phyloP scores from a whole-genome alignment of 2,329 filamentous ascomycete genomes.

The Fusarium praegraminearum region DNA sequence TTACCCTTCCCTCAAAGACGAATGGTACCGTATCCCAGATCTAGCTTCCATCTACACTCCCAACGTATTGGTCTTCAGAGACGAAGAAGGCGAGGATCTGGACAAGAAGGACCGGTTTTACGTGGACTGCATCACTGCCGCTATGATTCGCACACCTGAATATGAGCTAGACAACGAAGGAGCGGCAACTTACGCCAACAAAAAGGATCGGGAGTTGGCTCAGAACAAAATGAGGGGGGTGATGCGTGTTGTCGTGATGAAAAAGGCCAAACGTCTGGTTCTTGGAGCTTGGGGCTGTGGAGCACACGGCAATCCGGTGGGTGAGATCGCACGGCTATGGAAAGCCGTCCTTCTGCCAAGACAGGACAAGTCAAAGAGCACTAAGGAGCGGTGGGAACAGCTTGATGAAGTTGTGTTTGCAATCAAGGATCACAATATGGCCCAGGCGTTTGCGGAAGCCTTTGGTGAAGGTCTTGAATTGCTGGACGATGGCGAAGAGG shows the following conservation, averaged over 20 bases:
- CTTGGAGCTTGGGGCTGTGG: conserved; percentile 75
- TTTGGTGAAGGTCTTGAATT: conserved; percentile 55
- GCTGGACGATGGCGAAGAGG: background rate
- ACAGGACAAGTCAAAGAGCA: conserved; percentile 32
- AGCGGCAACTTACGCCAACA: conserved; percentile 54
- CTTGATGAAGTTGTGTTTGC: conserved; percentile 67
- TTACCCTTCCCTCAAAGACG: conserved; percentile 67
- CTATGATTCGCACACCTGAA: conserved; percentile 70
- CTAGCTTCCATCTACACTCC: conserved; percentile 67
- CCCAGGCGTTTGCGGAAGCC: conserved; percentile 61
- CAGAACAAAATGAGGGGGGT: conserved; percentile 69
- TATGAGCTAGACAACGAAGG: conserved; percentile 53
- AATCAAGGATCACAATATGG: conserved; percentile 64
- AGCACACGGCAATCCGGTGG: conserved; percentile 71
- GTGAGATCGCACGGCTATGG: conserved; percentile 69
- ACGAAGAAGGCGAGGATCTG: conserved; percentile 50
- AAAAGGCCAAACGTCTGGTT: conserved; percentile 63
- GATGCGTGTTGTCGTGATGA: conserved; percentile 62
- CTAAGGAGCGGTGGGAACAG: conserved; percentile 38
- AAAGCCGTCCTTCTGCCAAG: conserved; percentile 48
- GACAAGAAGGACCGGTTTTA: conserved; percentile 66
- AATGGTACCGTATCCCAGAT: conserved; percentile 71
- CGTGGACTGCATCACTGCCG: conserved; percentile 68
- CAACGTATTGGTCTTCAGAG: conserved; percentile 70
- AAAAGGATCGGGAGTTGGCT: conserved; percentile 63